These are phyloP conservation scores for Jatropha curcas DNA, from an alignment of 345 rosid genomes.

Conservation along the genomic window DNA sequence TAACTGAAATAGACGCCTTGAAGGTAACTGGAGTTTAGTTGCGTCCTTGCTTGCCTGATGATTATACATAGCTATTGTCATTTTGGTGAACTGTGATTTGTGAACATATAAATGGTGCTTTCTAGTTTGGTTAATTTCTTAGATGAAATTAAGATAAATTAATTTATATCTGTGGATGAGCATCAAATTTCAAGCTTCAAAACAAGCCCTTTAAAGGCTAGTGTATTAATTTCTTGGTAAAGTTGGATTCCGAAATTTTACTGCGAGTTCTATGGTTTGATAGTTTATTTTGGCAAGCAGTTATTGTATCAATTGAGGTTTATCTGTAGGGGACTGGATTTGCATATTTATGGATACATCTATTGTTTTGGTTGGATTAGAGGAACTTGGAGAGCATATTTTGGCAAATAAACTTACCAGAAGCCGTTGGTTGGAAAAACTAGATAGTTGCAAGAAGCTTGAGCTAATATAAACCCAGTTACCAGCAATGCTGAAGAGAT, in stretches of 20 bases:
- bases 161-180: not conserved
- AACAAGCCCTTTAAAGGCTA: not conserved
- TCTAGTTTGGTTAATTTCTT: not conserved
- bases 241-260: not conserved
- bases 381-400: not conserved
- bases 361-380: not conserved
- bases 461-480: not conserved
- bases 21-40: conserved; percentile 45
- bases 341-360: not conserved
- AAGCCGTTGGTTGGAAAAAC: not conserved
- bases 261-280: not conserved
- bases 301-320: not conserved
- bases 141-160: not conserved
- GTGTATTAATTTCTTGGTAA: not conserved
- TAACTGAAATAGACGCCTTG: conserved; percentile 63
- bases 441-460: not conserved
- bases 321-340: not conserved
- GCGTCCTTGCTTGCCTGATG: not conserved
- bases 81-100: not conserved
- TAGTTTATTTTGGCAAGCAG: not conserved
- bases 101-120: not conserved
- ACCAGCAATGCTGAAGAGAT: too few species aligned
- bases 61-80: not conserved
- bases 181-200: not conserved
- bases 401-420: not conserved